Evolutionary conservation across 139 green algal species (phyloP), one percentile per base, ranked within the genome.

Genomic region (Asterochloris erici): DNA sequence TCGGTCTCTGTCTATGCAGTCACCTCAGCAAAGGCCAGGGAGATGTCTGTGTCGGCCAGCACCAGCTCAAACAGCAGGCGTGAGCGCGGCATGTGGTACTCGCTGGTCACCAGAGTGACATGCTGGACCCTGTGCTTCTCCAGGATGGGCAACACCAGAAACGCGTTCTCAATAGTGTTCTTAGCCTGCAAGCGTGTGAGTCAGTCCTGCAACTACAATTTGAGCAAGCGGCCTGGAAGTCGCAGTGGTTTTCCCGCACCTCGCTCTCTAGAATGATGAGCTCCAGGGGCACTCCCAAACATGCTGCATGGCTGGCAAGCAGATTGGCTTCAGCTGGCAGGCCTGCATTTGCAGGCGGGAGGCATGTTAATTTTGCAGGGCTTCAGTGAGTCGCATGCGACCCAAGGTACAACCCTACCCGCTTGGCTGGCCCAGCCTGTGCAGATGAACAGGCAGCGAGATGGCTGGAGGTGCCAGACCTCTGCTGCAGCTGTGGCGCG

Each of bases 31-130:
- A 63, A 81, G 9, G 26, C 61, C 63, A 81, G 16, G 11, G 73
- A 19, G 24, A 81, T 81, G 12, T 0, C 14, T 63, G 77, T 81
- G 14, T 19, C 63, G 13, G 61, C 28, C 27, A 74, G 63, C 10
- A 81, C 77, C 28, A 62, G 10, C 77, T 81, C 77, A 74, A 81
- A 81, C 12, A 81, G 62, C 27, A 81, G 63, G 23, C 77, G 47
- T 17, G 61, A 73, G 16, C 77, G 68, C 74, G 77, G 77, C 77
- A 81, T 74, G n/a, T 81, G 77, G 66, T 81, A 81, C 14, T 81
- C 77, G 26, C 62, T 74, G 27, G 77, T 81, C 27, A 81, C 77
- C 19, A 81, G 27, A 16, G 54, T 27, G 0, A 73, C 17, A 38
- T 74, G 27, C 14, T 64, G 26, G 12, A 81, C 26, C 15, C 29